These are phyloP conservation scores for Senna siamea DNA, from an alignment of 306 rosid species.

Conservation along the genomic window DNA sequence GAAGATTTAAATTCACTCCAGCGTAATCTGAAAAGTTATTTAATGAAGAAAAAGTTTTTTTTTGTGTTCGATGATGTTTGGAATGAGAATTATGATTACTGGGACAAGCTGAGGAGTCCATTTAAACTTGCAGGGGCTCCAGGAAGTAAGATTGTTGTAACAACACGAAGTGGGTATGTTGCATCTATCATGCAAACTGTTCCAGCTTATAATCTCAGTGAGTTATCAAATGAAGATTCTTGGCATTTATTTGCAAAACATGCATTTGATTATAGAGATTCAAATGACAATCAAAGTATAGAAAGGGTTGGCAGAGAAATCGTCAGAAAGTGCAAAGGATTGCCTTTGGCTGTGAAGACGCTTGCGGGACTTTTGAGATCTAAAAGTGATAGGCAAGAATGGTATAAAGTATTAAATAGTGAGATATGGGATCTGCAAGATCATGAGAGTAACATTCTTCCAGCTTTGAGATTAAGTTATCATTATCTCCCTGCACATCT, in stretches of 20 bases:
- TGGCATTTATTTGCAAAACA: constrained; percentile 49
- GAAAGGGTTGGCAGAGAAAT: constrained; percentile 42
- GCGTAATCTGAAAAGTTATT: not conserved
- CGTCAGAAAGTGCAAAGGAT: constrained; percentile 48
- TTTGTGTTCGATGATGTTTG: constrained; percentile 11
- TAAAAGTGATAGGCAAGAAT: constrained; percentile 38
- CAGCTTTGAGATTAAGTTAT: constrained; percentile 53
- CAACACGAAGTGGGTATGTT: constrained; percentile 39
- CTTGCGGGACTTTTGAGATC: constrained; percentile 50
- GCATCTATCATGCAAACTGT: constrained; percentile 50
- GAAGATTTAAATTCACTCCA: constrained; percentile 23
- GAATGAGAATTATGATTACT: constrained; percentile 31
- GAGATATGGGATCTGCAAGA: constrained; percentile 51
- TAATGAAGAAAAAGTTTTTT: constrained; percentile 12
- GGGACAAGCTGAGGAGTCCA: constrained; percentile 45
- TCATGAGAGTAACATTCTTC: constrained; percentile 43
- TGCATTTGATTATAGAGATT: constrained; percentile 38
- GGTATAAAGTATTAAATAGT: constrained; percentile 45
- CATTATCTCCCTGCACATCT: constrained; percentile 51
- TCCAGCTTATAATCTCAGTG: constrained; percentile 38
- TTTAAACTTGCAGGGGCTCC: constrained; percentile 42
- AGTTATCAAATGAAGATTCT: constrained; percentile 39
- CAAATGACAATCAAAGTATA: constrained; percentile 17
- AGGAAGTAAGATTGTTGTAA: constrained; percentile 50
- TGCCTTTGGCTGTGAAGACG: constrained; percentile 52